Evolutionary conservation across 805 yeast species (phyloP).

Genomic region (Metschnikowia matae): DNA sequence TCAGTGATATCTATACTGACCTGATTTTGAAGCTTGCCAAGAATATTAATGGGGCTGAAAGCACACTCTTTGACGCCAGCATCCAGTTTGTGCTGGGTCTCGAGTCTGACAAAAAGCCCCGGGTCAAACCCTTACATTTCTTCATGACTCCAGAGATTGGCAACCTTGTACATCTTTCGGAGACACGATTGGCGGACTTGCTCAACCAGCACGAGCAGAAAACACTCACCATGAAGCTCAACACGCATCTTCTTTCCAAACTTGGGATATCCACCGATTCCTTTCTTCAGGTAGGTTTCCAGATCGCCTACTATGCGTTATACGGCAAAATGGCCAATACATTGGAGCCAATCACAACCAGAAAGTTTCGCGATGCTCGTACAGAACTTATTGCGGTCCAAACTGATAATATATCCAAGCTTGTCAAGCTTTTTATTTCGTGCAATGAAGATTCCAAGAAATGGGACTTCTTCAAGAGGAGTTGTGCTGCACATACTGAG

Average conservation of each 20-base stretch:
- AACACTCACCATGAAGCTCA: conserved; percentile 35
- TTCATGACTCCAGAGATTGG: conserved; percentile 43
- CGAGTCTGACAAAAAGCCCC: conserved; percentile 35
- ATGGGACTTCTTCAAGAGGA: conserved; percentile 47
- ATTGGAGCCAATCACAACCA: conserved; percentile 61
- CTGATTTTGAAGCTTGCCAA: conserved; percentile 53
- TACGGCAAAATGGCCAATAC: conserved; percentile 48
- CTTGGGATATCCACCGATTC: conserved; percentile 48
- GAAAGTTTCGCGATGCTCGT: conserved; percentile 63
- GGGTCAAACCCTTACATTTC: conserved; percentile 27
- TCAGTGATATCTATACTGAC: conserved; percentile 57
- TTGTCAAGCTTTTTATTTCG: conserved; percentile 63
- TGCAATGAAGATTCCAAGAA: conserved; percentile 43
- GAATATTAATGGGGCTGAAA: conserved; percentile 54
- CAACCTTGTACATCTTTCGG: conserved; percentile 50
- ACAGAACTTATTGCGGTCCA: conserved; percentile 69
- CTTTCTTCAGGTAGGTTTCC: conserved; percentile 48
- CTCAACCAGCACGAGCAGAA: conserved; percentile 56
- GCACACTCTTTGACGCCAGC: conserved; percentile 44
- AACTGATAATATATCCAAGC: conserved; percentile 44
- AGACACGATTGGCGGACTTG: conserved; percentile 54
- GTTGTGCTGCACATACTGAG: conserved; percentile 49
- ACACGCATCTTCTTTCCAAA: conserved; percentile 33
- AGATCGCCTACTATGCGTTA: conserved; percentile 51
- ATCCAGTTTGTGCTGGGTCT: conserved; percentile 36